Conservation (phyloP, 306 rosid species). For the Vachellia collinsii region DNA sequence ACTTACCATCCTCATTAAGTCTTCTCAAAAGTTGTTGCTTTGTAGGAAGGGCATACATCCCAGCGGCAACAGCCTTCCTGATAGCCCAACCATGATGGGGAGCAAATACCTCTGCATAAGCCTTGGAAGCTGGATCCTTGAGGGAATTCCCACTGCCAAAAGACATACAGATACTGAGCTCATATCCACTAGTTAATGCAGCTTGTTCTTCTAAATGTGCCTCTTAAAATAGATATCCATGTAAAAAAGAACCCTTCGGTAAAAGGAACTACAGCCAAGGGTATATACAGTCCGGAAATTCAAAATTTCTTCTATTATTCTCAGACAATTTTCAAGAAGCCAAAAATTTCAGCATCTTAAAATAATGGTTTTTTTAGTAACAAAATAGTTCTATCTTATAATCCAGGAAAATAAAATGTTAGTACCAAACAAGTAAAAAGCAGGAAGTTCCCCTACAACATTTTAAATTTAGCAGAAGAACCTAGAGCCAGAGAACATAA, state of each 20-base stretch:
- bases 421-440: background rate
- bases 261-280: slow-evolving; percentile 12
- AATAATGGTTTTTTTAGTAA: background rate
- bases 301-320: background rate
- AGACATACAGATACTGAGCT: too few relatives aligned
- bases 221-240: background rate
- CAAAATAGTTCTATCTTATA: background rate
- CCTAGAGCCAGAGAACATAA: background rate
- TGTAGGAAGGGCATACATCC: slow-evolving; percentile 88
- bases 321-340: slow-evolving; percentile 15
- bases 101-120: too few relatives aligned
- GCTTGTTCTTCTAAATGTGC: background rate
- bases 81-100: too few relatives aligned
- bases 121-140: too few relatives aligned
- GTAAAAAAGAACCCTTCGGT: background rate
- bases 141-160: too few relatives aligned
- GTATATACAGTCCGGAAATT: background rate
- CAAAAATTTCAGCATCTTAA: background rate
- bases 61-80: too few relatives aligned
- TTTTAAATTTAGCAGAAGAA: background rate
- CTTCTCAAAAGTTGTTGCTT: slow-evolving; percentile 63
- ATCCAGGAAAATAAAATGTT: background rate
- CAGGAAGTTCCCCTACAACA: background rate
- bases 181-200: too few relatives aligned
- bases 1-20: slow-evolving; percentile 92